A percentile compares a stretch with the other conserved stretches of the same genome.
phyloP scores from a whole-genome alignment of 495 filamentous ascomycete species.

The Penicillium riverlandense region DNA sequence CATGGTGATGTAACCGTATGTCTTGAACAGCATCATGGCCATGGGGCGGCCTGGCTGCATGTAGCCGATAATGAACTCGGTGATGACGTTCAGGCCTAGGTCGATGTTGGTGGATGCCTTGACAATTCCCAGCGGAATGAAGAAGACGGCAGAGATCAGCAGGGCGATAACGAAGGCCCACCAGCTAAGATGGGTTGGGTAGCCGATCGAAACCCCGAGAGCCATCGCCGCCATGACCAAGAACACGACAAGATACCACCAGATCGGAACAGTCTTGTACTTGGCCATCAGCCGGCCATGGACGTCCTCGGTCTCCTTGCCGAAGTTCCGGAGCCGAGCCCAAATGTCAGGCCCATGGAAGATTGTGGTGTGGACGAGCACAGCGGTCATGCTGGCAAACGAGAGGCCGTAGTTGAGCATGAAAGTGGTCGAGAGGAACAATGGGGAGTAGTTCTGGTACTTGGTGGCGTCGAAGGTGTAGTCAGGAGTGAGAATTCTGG shows the following conservation, averaged over 20 bases:
- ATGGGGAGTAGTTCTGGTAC: conserved; percentile 51
- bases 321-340: conserved; percentile 38
- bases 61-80: conserved; percentile 59
- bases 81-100: conserved; percentile 50
- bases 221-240: conserved; percentile 44
- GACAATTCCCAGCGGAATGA: conserved; percentile 47
- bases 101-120: conserved; percentile 47
- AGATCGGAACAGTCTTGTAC: conserved; percentile 51
- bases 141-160: conserved; percentile 42
- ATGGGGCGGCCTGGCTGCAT: conserved; percentile 54
- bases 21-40: conserved; percentile 62
- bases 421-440: conserved; percentile 56
- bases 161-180: conserved; percentile 48
- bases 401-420: conserved; percentile 51
- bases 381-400: conserved; percentile 50
- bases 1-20: conserved; percentile 52
- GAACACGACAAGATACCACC: conserved; percentile 52
- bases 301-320: conserved; percentile 56
- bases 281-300: conserved; percentile 56
- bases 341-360: conserved; percentile 51
- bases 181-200: conserved; percentile 43
- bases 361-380: conserved; percentile 47
- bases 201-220: conserved; percentile 45
- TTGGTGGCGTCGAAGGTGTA: conserved; percentile 47
- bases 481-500: conserved; percentile 42